These are phyloP conservation scores for Ustilago tritici DNA, from an alignment of 1,284 basidiomycete species.

Conservation along the genomic window DNA sequence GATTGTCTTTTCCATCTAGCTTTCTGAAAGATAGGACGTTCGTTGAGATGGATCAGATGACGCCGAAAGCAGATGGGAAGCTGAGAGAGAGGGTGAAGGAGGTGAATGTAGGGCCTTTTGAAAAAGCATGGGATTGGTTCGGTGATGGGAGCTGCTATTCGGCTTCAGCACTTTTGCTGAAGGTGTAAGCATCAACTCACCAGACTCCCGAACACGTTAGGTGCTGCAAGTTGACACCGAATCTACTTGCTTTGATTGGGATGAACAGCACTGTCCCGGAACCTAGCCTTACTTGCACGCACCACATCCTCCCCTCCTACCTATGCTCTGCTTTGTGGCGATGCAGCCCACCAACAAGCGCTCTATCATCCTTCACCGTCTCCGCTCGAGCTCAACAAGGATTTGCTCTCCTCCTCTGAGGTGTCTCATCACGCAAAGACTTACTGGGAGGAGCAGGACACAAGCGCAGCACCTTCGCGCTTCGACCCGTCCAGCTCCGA, in stretches of 20 bases:
- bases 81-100: conserved; percentile 13
- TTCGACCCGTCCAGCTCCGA: conserved; percentile 20
- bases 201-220: too few species aligned
- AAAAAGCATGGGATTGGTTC: conserved; percentile 26
- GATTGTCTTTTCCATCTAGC: conserved; percentile 17
- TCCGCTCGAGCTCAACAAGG: conserved; percentile 15
- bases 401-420: conserved; percentile 6
- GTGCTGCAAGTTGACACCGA: background rate
- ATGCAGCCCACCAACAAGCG: conserved; percentile 30
- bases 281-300: conserved; percentile 19
- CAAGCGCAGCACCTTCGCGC: conserved; percentile 20
- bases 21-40: conserved; percentile 18
- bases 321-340: conserved; percentile 22
- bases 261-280: conserved; percentile 28
- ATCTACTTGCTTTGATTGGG: background rate
- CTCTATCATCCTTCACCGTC: conserved; percentile 33
- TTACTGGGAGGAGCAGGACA: conserved; percentile 10
- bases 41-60: conserved; percentile 15
- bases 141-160: conserved; percentile 18
- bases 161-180: conserved; percentile 12
- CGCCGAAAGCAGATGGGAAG: background rate
- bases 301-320: conserved; percentile 2
- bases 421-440: background rate
- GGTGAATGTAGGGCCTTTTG: conserved; percentile 18
- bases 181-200: conserved; percentile 15